Base-by-base conservation (phyloP, 371 early-diverging fungal species). In the Mortierella polycephala region DNA sequence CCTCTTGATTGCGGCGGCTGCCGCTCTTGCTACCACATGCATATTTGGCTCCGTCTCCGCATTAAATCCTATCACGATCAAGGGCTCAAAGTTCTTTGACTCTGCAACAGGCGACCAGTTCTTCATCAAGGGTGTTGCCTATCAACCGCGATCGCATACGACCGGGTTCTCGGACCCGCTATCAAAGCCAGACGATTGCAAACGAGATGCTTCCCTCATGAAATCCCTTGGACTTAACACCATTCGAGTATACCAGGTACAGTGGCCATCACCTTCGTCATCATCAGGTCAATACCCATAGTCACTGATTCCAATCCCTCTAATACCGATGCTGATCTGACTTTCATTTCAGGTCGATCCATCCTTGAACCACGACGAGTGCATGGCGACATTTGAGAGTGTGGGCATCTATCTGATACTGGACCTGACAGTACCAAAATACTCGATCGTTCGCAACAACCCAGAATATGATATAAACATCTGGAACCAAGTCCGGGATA, bases 41-140 rank as follows among this genome's bases (percentile, higher is more conserved):
- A 9, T 47, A 16, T 21, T 51, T 9, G 42, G 39, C 14, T 44
- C 39, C 8, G 37, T 44, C n/a, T 23, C 37, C 12, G 87, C 85
- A 37, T 66, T 92, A 39, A 88, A 91, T 63, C 87, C 88, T 5
- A 85, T 94, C 57, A 82, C 75, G 4, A 88, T 90, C 77, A 91
- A 90, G 66, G 94, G 92, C 49, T 74, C 84, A 67, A 91, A 91
- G 75, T 88, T 92, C 61, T 92, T 93, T 69, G 89, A 92, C 69
- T 81, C 85, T 9, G 88, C 86, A 23, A 89, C 91, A 1, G 89
- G 90, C 64, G 85, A 91, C 37, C 90, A 92, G 65, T 93, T 94
- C 70, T 89, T 87, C 64, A 87, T 94, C 75, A 92, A 92, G 82
- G 93, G 94, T 47, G 85, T 93, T 7, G 91, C 92, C 6, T 94